phyloP scores from a whole-genome alignment of 73 alveolate genomes.

The Uronychia setigera region DNA sequence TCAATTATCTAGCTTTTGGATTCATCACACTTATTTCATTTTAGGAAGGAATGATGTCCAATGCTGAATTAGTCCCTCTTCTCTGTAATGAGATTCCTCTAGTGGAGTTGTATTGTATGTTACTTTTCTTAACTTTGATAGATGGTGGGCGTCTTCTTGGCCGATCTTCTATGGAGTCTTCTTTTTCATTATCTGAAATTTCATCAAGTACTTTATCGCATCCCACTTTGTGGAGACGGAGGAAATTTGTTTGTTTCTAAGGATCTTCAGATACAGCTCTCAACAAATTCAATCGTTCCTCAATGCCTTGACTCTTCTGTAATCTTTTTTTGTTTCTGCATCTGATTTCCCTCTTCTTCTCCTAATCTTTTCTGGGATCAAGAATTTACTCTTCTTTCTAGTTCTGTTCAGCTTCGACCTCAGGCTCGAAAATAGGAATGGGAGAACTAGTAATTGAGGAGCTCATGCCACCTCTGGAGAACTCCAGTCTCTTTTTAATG shows the following conservation, averaged over 20 bases:
- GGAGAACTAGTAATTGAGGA: neutral
- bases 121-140: neutral
- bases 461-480: neutral
- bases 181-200: neutral
- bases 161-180: neutral
- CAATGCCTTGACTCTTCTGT: neutral
- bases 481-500: neutral
- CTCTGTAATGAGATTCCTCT: too few relatives aligned
- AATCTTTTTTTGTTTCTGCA: neutral
- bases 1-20: neutral
- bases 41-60: neutral
- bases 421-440: neutral
- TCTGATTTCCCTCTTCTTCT: neutral
- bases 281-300: neutral
- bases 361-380: too few relatives aligned
- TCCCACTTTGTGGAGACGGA: neutral
- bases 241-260: neutral
- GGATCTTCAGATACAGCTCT: neutral
- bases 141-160: neutral
- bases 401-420: neutral
- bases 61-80: neutral
- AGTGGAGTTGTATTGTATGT: too few relatives aligned
- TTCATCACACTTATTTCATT: neutral
- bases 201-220: neutral
- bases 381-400: neutral